Conservation (phyloP, 176 grass and related monocot genomes). For the Oropetium thomaeum region DNA sequence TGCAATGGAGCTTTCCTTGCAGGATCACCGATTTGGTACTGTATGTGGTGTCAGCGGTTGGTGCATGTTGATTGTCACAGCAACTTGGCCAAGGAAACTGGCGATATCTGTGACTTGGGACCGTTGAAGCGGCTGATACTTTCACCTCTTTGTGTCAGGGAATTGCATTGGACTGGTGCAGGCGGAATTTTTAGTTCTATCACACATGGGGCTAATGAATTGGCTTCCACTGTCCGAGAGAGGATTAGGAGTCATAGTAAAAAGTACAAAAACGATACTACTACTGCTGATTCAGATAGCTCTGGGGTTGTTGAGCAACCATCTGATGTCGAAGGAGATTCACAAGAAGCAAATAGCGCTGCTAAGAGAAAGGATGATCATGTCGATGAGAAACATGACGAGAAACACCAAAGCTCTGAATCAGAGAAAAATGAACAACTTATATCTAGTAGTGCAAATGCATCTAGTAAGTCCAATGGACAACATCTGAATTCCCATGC, state of each 20-base stretch:
- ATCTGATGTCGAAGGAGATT: slow-evolving; percentile 46
- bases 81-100: slow-evolving; percentile 67
- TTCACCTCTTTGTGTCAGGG: slow-evolving; percentile 75
- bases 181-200: slow-evolving; percentile 63
- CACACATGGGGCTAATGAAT: slow-evolving; percentile 77
- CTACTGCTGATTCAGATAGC: slow-evolving; percentile 40
- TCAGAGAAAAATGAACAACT: slow-evolving; percentile 35
- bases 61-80: slow-evolving; percentile 90
- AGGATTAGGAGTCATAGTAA: slow-evolving; percentile 53
- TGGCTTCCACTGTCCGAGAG: slow-evolving; percentile 69
- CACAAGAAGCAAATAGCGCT: slow-evolving; percentile 24
- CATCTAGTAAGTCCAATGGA: slow-evolving; percentile 23
- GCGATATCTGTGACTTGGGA: slow-evolving; percentile 79
- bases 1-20: slow-evolving; percentile 67
- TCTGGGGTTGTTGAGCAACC: slow-evolving; percentile 29
- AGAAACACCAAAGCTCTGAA: slow-evolving; percentile 34
- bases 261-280: slow-evolving; percentile 45
- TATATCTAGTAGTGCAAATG: slow-evolving; percentile 12
- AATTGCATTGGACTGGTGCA: slow-evolving; percentile 56
- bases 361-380: slow-evolving; percentile 37
- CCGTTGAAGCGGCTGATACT: slow-evolving; percentile 70
- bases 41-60: slow-evolving; percentile 84
- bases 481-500: slow-evolving; percentile 35
- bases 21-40: slow-evolving; percentile 71
- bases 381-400: slow-evolving; percentile 23